These are phyloP conservation scores for Pyrus betulifolia DNA, from an alignment of 306 rosid species.

Conservation along the genomic window DNA sequence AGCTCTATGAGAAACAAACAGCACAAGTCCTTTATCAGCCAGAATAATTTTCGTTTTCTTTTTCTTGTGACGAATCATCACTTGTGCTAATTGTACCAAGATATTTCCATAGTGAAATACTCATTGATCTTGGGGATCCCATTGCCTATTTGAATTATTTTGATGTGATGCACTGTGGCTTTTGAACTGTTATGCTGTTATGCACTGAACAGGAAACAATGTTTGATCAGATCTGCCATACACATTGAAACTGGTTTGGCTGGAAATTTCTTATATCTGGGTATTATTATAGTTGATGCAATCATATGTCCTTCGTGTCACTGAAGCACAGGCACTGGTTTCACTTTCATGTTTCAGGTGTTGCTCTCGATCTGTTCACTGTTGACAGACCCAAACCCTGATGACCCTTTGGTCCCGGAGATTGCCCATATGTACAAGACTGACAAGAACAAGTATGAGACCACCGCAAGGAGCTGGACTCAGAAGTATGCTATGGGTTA, in stretches of 20 bases:
- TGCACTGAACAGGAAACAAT: not conserved
- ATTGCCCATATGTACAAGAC: constrained; percentile 77
- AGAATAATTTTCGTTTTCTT: not conserved
- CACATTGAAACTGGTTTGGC: not conserved
- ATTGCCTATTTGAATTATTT: not conserved
- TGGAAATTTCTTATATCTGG: not conserved
- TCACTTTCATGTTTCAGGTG: constrained; percentile 28
- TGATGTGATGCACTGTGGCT: not conserved
- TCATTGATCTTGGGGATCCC: not conserved
- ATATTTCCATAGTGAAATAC: not conserved
- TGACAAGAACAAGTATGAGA: constrained; percentile 62
- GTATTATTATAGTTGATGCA: not conserved
- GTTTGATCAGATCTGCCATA: not conserved
- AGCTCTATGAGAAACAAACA: not conserved
- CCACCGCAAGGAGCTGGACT: constrained; percentile 81
- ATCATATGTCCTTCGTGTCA: not conserved
- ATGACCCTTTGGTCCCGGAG: constrained; percentile 75
- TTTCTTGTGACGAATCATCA: not conserved
- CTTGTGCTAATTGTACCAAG: not conserved
- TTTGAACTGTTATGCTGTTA: not conserved
- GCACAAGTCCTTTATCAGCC: not conserved
- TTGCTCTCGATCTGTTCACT: constrained; percentile 65
- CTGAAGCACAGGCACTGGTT: not conserved
- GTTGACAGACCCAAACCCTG: constrained; percentile 67
- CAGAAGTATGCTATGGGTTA: constrained; percentile 77